Evolutionary conservation across 1,139 yeast species (phyloP).

Genomic region (Yamadazyma oceani): DNA sequence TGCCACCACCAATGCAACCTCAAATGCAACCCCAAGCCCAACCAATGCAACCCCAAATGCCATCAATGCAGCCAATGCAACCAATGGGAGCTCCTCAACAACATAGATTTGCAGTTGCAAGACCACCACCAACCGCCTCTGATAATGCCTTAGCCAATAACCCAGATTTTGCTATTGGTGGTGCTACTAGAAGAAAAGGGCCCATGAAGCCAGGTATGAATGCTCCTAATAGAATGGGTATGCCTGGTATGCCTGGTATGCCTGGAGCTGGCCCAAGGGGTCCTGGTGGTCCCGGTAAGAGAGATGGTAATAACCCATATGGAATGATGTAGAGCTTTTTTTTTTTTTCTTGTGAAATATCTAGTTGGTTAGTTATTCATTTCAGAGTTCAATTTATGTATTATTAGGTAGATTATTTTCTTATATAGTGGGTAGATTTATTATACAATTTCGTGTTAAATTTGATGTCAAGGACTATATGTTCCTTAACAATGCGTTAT

Average conservation of each 20-base stretch:
- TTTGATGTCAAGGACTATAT: too few relatives aligned
- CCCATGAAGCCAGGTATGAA: conserved; percentile 15
- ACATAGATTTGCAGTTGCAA: conserved; percentile 10
- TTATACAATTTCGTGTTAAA: not conserved
- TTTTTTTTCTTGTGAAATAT: not conserved
- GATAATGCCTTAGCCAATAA: conserved; percentile 50
- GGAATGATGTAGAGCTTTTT: conserved; percentile 15
- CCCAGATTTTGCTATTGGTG: conserved; percentile 50
- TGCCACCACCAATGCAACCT: conserved; percentile 5
- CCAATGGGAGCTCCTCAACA: conserved; percentile 5
- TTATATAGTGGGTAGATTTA: not conserved
- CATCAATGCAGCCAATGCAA: conserved; percentile 1
- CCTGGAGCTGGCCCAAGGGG: conserved; percentile 7
- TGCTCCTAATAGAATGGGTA: conserved; percentile 13
- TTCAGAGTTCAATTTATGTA: conserved; percentile 1
- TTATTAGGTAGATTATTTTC: conserved; percentile 5
- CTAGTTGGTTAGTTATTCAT: not conserved
- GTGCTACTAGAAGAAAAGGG: conserved; percentile 25
- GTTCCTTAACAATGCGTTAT: not conserved
- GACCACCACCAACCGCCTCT: conserved; percentile 37
- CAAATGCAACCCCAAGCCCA: conserved; percentile 3
- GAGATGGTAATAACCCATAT: conserved; percentile 18
- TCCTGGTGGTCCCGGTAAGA: conserved; percentile 9
- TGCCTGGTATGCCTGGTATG: conserved; percentile 12
- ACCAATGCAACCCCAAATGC: conserved; percentile 1